Conservation (phyloP, 768 basidiomycete species). For the Lactarius evosmus region DNA sequence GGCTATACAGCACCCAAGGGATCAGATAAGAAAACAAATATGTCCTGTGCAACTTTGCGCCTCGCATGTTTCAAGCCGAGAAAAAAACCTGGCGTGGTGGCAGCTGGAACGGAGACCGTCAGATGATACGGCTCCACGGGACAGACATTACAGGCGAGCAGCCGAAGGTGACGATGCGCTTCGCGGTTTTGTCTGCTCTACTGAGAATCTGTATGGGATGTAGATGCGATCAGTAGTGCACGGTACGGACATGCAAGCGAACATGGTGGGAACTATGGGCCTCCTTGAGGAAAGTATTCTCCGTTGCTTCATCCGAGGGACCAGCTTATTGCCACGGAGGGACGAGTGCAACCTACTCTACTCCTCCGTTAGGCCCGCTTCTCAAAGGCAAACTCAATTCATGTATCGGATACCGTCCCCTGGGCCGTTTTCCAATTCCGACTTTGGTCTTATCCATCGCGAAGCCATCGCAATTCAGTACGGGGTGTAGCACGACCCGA, state of each 20-base stretch:
- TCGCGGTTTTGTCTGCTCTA: not conserved
- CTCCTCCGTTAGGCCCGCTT: not conserved
- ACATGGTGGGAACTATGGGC: not conserved
- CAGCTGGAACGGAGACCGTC: not conserved
- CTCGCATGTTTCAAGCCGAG: not conserved
- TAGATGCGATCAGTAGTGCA: not conserved
- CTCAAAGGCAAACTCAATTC: not conserved
- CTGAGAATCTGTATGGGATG: not conserved
- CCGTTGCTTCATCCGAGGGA: not conserved
- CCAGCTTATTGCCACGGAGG: not conserved
- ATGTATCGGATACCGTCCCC: not conserved
- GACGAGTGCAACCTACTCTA: not conserved
- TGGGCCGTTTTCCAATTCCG: not conserved
- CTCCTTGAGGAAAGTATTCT: not conserved
- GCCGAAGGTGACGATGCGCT: not conserved
- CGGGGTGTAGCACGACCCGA: not conserved
- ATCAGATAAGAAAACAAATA: not conserved
- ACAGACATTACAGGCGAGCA: not conserved
- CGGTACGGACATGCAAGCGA: no score
- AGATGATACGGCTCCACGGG: slow-evolving; percentile 5
- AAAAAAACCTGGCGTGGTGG: not conserved
- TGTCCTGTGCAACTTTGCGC: not conserved
- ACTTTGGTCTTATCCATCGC: not conserved
- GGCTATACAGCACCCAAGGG: not conserved
- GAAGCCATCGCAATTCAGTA: not conserved